Conservation (phyloP, 2,329 filamentous ascomycete species). For the Cercospora zeina region DNA sequence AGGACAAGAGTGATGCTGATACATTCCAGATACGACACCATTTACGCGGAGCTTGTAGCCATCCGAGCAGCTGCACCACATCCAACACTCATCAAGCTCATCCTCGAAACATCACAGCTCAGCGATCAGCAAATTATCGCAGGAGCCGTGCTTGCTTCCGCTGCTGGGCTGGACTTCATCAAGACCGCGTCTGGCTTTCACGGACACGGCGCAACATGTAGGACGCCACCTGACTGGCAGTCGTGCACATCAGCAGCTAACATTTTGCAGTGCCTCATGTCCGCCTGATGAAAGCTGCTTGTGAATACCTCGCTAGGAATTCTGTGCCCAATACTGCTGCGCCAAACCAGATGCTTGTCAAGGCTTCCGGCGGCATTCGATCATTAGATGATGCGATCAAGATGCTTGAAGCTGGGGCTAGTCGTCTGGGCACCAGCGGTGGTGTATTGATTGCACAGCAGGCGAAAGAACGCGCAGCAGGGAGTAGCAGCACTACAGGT, state of each 20-base stretch:
- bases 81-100: conserved; percentile 55
- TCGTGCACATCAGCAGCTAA: not conserved
- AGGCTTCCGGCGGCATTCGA: conserved; percentile 60
- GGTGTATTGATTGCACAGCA: conserved; percentile 59
- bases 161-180: conserved; percentile 59
- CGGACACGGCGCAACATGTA: conserved; percentile 51
- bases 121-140: conserved; percentile 53
- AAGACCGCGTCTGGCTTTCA: conserved; percentile 63
- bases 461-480: conserved; percentile 35
- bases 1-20: not conserved
- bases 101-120: conserved; percentile 60
- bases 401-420: conserved; percentile 60
- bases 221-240: not conserved
- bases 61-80: conserved; percentile 52
- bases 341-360: conserved; percentile 51
- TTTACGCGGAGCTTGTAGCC: conserved; percentile 56
- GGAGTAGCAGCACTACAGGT: not conserved
- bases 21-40: conserved; percentile 45
- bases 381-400: conserved; percentile 52
- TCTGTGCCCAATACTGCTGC: not conserved
- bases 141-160: conserved; percentile 53
- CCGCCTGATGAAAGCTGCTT: conserved; percentile 54
- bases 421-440: conserved; percentile 57
- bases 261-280: conserved; percentile 51
- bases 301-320: conserved; percentile 43